Percentiles rank a stretch among this genome's conserved stretches.
phyloP scores from a whole-genome alignment of 208 protist genomes.

The Trypanosoma mega region DNA sequence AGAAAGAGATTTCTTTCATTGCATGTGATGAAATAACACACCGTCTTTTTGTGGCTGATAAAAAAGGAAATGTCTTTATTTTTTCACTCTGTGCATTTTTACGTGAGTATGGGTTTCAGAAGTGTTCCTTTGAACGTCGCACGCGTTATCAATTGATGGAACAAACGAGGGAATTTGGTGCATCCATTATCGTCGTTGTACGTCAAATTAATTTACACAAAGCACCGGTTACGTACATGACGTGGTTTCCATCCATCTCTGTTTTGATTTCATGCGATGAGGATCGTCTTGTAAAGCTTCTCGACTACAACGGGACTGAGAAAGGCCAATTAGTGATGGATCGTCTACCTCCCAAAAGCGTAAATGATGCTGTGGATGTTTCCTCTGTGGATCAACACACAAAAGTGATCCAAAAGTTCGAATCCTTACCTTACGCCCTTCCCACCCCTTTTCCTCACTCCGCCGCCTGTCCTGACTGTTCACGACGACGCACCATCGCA shows the following conservation, averaged over 20 bases:
- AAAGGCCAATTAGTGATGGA: constrained; percentile 44
- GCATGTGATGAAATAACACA: constrained; percentile 52
- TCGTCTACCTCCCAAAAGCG: constrained; percentile 27
- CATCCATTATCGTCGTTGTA: constrained; percentile 1
- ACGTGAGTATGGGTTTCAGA: constrained; percentile 38
- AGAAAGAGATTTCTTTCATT: constrained; percentile 36
- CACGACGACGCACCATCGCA: not conserved
- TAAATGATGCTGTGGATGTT: constrained; percentile 4
- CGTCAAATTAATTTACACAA: constrained; percentile 6
- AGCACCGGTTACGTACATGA: constrained; percentile 7
- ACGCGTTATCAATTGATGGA: constrained; percentile 21
- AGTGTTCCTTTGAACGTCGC: constrained; percentile 33
- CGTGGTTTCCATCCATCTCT: constrained; percentile 41
- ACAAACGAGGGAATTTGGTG: not conserved
- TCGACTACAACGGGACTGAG: constrained; percentile 32
- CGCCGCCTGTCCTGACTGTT: not conserved
- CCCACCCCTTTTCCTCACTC: not conserved
- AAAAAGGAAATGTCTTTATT: constrained; percentile 46
- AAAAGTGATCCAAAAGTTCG: not conserved
- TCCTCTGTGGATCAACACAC: not conserved
- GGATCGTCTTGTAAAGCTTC: constrained; percentile 52
- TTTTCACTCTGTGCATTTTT: constrained; percentile 54
- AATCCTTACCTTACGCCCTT: not conserved
- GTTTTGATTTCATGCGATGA: constrained; percentile 45
- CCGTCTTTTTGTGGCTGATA: constrained; percentile 64